These are phyloP conservation scores for Linderina pennispora DNA, from an alignment of 192 early-diverging fungal species.

Conservation along the genomic window DNA sequence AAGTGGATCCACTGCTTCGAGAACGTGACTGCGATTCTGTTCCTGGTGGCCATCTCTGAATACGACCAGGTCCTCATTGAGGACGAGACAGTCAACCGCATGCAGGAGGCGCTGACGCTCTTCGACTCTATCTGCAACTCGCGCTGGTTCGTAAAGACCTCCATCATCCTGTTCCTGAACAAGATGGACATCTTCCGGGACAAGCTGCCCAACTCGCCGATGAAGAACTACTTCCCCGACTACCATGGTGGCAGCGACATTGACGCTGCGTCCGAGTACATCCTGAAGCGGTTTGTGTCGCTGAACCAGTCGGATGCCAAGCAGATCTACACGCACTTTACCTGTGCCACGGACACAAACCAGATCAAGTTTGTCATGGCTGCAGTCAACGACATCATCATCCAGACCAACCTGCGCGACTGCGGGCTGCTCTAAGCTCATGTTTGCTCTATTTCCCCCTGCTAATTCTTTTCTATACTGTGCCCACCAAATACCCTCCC, in stretches of 20 bases:
- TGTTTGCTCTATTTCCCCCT: too few species aligned
- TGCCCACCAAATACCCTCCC: too few species aligned
- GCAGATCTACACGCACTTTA: constrained; percentile 85
- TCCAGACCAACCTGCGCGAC: constrained; percentile 75
- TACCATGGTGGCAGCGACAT: constrained; percentile 70
- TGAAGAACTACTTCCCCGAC: constrained; percentile 88
- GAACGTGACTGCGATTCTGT: constrained; percentile 92
- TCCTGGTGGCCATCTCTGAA: constrained; percentile 91
- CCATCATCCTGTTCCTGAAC: constrained; percentile 98
- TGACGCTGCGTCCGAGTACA: constrained; percentile 71
- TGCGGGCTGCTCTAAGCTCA: constrained; percentile 72
- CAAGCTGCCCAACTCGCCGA: constrained; percentile 77
- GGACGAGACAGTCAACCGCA: constrained; percentile 94
- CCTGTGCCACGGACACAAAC: constrained; percentile 79
- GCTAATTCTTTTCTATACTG: too few species aligned
- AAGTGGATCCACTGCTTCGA: constrained; percentile 99
- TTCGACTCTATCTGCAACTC: constrained; percentile 98
- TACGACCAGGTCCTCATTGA: constrained; percentile 95
- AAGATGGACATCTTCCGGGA: constrained; percentile 95
- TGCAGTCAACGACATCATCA: constrained; percentile 86
- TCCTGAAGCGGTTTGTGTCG: constrained; percentile 73
- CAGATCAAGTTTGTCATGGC: constrained; percentile 90
- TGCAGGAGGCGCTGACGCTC: constrained; percentile 93
- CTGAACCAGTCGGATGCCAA: constrained; percentile 74
- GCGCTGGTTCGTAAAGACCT: constrained; percentile 94